Base-by-base conservation (phyloP, 139 green algal species). In the Tetradesmus lagerheimii region DNA sequence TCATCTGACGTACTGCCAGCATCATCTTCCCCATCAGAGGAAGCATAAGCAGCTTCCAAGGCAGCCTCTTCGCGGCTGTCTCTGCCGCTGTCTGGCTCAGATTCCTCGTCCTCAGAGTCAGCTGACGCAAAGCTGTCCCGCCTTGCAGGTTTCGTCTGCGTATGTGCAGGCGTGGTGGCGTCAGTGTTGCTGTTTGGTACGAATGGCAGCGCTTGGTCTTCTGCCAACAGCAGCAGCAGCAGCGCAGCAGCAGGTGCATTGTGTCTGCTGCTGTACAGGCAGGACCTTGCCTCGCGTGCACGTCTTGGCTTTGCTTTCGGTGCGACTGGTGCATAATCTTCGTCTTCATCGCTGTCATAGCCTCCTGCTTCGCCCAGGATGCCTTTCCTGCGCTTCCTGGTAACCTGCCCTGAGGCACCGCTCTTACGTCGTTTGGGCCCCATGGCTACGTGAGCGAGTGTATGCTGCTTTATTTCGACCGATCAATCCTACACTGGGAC, bases 271-370 rank as follows among this genome's bases (percentile, higher is more conserved):
- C 80, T 75, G 80, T 31, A 47, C 29, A 29, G 6, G 53, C n/a
- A 71, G 8, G 31, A 8, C 4, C 80, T 45, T 86, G 80, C 80
- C 80, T 86, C 75, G 80, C 80, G 45, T 23, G 18, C 27, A 4
- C 45, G 47, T 50, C 4, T 20, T 15, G 29, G 80, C 80, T 86
- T 35, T n/a, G 27, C 31, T 14, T 16, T 8, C 1, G 20, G 25
- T 45, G 2, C 11, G 16, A 5, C 16, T n/a, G 80, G 80, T 2
- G 14, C 18, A 23, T 71, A 86, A 47, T 86, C 80, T 25, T 57
- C 57, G 45, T 86, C 80, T 1, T 86, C 80, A 6, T 86, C 45
- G 39, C 80, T 86, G 34, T 86, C 45, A 50, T 86, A 86, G 47
- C 12, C 47, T 27, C 80, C 20, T 18, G n/a, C n/a, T 31, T n/a